Percentiles rank a stretch among this genome's conserved stretches.
phyloP scores from a whole-genome alignment of 208 protist genomes.

The Leishmania martiniquensis region DNA sequence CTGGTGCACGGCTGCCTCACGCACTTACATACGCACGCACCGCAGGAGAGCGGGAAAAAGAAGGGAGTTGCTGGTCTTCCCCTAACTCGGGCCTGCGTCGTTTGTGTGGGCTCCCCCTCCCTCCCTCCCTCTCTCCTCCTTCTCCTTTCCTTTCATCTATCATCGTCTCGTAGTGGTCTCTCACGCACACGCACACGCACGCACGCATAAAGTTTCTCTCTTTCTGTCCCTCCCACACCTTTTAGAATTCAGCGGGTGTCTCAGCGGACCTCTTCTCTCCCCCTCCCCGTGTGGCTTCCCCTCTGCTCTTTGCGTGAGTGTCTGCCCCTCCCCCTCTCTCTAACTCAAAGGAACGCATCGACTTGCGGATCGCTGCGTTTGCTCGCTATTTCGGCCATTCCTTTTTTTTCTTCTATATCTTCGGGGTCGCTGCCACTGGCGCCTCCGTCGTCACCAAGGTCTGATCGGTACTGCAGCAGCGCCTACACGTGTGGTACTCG shows the following conservation, averaged over 20 bases:
- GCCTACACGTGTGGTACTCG: background rate
- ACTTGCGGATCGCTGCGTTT: background rate
- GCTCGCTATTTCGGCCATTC: background rate
- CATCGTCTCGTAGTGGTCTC: background rate
- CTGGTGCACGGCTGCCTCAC: background rate
- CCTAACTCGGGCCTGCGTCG: background rate
- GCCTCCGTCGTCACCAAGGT: background rate
- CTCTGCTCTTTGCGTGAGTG: background rate
- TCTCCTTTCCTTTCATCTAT: background rate
- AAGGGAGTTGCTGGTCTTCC: background rate
- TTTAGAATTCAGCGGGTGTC: background rate
- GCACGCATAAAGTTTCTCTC: too few relatives aligned
- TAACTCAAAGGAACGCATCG: background rate
- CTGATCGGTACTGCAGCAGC: background rate
- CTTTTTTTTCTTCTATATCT: background rate
- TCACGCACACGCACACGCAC: too few relatives aligned
- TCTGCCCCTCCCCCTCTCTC: too few relatives aligned
- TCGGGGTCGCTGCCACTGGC: background rate
- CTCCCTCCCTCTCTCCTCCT: background rate
- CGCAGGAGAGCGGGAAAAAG: background rate
- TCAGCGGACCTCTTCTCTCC: background rate
- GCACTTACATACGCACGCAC: background rate
- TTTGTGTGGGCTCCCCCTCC: background rate
- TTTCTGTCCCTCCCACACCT: too few relatives aligned
- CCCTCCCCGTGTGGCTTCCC: background rate